These are phyloP conservation scores for Aspergillus tamarii DNA, from an alignment of 2,329 filamentous ascomycete genomes.

Conservation along the genomic window DNA sequence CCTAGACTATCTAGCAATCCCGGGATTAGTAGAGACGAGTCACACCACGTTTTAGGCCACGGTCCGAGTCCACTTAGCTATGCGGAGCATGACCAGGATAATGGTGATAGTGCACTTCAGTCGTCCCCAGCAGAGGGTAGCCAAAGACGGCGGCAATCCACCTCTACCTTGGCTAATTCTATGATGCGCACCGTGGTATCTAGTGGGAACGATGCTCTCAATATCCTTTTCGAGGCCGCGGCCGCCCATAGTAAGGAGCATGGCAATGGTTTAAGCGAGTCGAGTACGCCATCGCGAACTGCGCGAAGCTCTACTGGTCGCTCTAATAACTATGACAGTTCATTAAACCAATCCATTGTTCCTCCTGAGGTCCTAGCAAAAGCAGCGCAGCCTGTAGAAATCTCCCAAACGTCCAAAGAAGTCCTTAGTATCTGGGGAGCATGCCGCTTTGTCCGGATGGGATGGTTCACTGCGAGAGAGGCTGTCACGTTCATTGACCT, in stretches of 20 bases:
- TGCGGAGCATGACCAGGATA: constrained; percentile 2
- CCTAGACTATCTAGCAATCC: constrained; percentile 12
- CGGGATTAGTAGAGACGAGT: constrained; percentile 7
- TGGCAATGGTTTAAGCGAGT: constrained; percentile 35
- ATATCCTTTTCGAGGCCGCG: constrained; percentile 57
- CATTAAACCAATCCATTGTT: constrained; percentile 21
- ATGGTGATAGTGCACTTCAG: constrained; percentile 4
- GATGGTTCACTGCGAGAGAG: constrained; percentile 59
- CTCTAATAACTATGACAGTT: constrained; percentile 15
- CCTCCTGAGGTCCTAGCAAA: constrained; percentile 25
- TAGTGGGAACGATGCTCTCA: constrained; percentile 57
- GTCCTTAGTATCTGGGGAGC: constrained; percentile 52
- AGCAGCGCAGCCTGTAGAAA: constrained; percentile 29
- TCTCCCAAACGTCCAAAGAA: constrained; percentile 35
- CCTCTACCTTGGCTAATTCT: constrained; percentile 37
- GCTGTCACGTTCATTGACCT: constrained; percentile 57
- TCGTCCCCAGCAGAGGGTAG: constrained; percentile 9
- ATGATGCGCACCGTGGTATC: constrained; percentile 54
- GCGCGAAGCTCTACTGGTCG: constrained; percentile 21
- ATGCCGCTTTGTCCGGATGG: constrained; percentile 59
- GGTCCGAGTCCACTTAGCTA: constrained; percentile 9
- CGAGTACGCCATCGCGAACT: constrained; percentile 26
- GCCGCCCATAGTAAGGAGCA: constrained; percentile 44
- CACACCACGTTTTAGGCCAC: constrained; percentile 3
- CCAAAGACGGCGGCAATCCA: constrained; percentile 29